Evolutionary conservation across 1,284 basidiomycete species (phyloP).

Genomic region (Sanghuangporus sanghuang): DNA sequence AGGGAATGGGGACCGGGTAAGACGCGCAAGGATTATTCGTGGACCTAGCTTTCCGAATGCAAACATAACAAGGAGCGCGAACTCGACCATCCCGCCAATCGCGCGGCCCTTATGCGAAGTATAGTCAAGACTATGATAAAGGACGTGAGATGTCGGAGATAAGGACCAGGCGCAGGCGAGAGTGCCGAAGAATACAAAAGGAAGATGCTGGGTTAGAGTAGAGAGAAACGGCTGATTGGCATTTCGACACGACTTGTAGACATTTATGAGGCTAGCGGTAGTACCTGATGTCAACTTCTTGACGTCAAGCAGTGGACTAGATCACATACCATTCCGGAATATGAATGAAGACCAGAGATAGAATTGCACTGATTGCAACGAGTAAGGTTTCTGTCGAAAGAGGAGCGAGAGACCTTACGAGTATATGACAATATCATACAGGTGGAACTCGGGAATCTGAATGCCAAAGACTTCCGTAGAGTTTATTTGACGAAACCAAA

Average conservation of each 20-base stretch:
- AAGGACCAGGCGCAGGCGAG: constrained; percentile 19
- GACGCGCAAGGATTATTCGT: constrained; percentile 21
- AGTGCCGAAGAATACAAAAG: constrained; percentile 19
- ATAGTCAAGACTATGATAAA: constrained; percentile 6
- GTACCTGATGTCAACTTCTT: not conserved
- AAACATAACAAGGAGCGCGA: constrained; percentile 21
- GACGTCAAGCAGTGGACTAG: not conserved
- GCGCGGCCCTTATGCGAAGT: not conserved
- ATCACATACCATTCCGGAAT: constrained; percentile 21
- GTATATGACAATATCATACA: constrained; percentile 13
- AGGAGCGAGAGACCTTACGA: not conserved
- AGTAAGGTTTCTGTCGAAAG: not conserved
- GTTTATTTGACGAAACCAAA: constrained; percentile 17
- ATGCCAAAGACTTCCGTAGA: constrained; percentile 5
- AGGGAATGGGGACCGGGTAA: constrained; percentile 22
- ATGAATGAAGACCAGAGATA: constrained; percentile 19
- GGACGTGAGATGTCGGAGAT: constrained; percentile 19
- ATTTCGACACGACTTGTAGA: constrained; percentile 15
- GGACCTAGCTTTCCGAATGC: constrained; percentile 23
- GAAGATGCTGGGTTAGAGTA: constrained; percentile 19
- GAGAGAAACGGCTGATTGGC: constrained; percentile 15
- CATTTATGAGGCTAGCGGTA: constrained; percentile 19
- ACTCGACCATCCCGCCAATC: constrained; percentile 19
- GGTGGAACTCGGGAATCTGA: constrained; percentile 1
- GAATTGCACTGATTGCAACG: constrained; percentile 12